Percentiles rank a stretch among this genome's conserved stretches.
Conservation (phyloP, 805 yeast species). For the Pichia cephalocereana region DNA sequence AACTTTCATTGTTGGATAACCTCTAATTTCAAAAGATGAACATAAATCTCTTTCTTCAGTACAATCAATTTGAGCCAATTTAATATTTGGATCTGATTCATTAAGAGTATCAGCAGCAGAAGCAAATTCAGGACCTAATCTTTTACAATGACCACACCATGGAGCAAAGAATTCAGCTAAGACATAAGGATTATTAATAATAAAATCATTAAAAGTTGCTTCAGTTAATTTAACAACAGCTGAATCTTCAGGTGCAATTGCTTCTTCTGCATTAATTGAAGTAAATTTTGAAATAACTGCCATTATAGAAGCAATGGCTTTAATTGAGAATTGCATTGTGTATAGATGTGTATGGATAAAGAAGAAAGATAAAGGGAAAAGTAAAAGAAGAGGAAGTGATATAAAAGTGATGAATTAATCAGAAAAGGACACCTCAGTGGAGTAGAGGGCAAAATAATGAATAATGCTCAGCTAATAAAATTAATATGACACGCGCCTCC, state of each 20-base stretch:
- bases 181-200: slow-evolving; percentile 67
- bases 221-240: slow-evolving; percentile 77
- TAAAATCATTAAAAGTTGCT: slow-evolving; percentile 54
- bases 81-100: slow-evolving; percentile 42
- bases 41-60: slow-evolving; percentile 70
- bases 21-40: slow-evolving; percentile 55
- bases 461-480: too few species aligned
- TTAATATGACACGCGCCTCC: too few species aligned
- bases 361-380: neutral
- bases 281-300: slow-evolving; percentile 26
- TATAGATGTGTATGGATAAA: neutral
- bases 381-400: neutral
- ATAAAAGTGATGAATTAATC: too few species aligned
- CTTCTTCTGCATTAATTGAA: slow-evolving; percentile 33
- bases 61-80: slow-evolving; percentile 80
- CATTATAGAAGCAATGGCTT: slow-evolving; percentile 32
- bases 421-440: too few species aligned
- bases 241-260: slow-evolving; percentile 71
- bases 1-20: slow-evolving; percentile 79
- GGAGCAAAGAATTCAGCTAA: slow-evolving; percentile 88
- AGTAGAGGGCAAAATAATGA: too few species aligned
- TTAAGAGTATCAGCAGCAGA: slow-evolving; percentile 60
- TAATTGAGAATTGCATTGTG: slow-evolving; percentile 28
- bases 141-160: slow-evolving; percentile 97
- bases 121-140: slow-evolving; percentile 70